Base-by-base conservation (phyloP, 1,139 yeast species). In the Blastobotrys malaysiensis region DNA sequence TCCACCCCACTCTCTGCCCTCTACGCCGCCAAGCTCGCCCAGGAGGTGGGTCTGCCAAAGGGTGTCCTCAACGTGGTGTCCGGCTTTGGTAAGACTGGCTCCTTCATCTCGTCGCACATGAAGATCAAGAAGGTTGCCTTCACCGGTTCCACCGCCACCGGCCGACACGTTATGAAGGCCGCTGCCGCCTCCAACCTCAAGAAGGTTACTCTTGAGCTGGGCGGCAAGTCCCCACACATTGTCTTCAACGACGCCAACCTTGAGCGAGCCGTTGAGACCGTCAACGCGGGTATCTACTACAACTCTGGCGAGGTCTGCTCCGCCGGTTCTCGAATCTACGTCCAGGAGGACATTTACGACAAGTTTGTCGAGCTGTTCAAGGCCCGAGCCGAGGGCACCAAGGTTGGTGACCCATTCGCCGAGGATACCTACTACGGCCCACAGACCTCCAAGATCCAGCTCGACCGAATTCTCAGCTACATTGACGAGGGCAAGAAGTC, bases 71-170 rank as follows among this genome's bases (percentile, higher is more conserved):
- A 86, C 76, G 77, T 87, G 61, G 76, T 87, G 51, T 81, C 87
- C 62, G 95, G 95, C 59, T 84, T 79, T 65, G 95, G 96, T 69
- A 80, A 81, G 71, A 82, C 82, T 64, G 84, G 90, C 60, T 95
- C 91, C 70, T 80, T 82, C 63, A 78, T 87, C 65, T 76, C 88
- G 47, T 73, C 77, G 57, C 95, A 87, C 73, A 80, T 79, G 62
- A 78, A 75, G 69, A 79, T 87, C 68, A 82, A 82, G 73, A 87
- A 87, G 78, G 79, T 87, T 66, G 93, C 95, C 21, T 87, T 87
- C 73, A 87, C 95, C 51, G 95, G 95, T 64, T 86, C 95, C 27
- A 87, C 95, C 56, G 85, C 83, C 55, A 83, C 87, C 61, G 95
- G 95, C 68, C 83, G 85, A 67, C 76, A 74, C 65, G 83, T 86